These are phyloP conservation scores for Plasmodium billcollinsi DNA, from an alignment of 169 alveolate genomes.

Conservation along the genomic window DNA sequence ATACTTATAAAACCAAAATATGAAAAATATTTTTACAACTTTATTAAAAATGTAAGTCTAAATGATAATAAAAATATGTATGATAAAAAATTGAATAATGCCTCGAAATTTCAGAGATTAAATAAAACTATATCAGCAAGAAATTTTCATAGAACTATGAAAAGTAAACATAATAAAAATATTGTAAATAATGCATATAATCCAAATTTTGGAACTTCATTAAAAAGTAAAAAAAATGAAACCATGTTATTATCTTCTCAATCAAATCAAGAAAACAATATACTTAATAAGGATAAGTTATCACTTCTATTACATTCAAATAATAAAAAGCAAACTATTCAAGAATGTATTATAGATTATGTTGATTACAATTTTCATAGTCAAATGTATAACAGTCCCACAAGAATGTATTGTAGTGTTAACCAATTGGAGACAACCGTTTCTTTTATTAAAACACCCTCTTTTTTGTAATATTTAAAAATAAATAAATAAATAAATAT, in stretches of 20 bases:
- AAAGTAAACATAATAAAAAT: constrained; percentile 10
- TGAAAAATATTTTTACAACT: constrained; percentile 69
- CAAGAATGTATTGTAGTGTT: constrained; percentile 57
- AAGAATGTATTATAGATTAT: constrained; percentile 67
- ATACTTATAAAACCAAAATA: constrained; percentile 49
- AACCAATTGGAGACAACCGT: constrained; percentile 47
- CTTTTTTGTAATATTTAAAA: constrained; percentile 24
- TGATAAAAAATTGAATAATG: constrained; percentile 19
- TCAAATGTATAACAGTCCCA: constrained; percentile 26
- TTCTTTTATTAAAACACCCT: constrained; percentile 49
- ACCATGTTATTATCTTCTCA: constrained; percentile 1
- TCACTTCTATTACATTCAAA: constrained; percentile 35
- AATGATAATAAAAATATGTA: constrained; percentile 14
- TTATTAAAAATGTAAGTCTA: constrained; percentile 32
- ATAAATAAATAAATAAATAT: too few relatives aligned
- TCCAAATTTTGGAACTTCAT: constrained; percentile 33
- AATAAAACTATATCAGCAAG: constrained; percentile 11
- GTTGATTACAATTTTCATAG: constrained; percentile 34
- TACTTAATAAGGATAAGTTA: constrained; percentile 44
- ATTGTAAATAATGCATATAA: constrained; percentile 4
- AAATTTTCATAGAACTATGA: constrained; percentile 2
- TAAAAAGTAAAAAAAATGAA: constrained; percentile 52
- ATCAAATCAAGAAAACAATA: constrained; percentile 20
- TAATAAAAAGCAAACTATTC: constrained; percentile 65
- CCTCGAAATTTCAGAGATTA: constrained; percentile 35